Conservation (phyloP, 257 asterid genomes). For the Primulina huaijiensis region DNA sequence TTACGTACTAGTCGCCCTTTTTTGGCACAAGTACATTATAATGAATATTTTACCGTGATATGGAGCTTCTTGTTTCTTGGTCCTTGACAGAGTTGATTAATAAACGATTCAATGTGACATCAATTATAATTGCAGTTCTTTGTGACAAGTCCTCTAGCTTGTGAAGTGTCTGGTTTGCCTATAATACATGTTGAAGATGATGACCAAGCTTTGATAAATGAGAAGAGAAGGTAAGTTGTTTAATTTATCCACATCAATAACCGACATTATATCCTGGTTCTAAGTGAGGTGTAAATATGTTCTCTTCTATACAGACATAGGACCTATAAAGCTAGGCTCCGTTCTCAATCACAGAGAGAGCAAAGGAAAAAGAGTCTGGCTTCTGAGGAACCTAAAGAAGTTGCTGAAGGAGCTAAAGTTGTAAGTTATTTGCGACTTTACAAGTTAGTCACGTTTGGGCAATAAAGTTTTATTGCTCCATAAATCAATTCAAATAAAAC, state of each 20-base stretch:
- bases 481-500: neutral
- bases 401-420: constrained; percentile 32
- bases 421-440: constrained; percentile 20
- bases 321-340: constrained; percentile 40
- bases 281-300: neutral
- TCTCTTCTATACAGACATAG: constrained; percentile 36
- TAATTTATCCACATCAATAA: neutral
- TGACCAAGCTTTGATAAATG: constrained; percentile 31
- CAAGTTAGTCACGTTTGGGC: neutral
- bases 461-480: neutral
- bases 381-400: constrained; percentile 35
- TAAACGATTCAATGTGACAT: neutral
- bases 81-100: neutral
- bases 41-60: neutral
- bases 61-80: neutral
- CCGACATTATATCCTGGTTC: neutral
- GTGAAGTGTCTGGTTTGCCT: constrained; percentile 62
- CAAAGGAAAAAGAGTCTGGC: constrained; percentile 33
- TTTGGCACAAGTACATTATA: neutral
- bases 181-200: constrained; percentile 42
- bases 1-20: neutral
- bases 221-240: constrained; percentile 43
- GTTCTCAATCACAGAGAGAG: constrained; percentile 51
- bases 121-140: constrained; percentile 47
- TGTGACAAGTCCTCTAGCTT: constrained; percentile 53